A percentile compares a stretch with the other conserved stretches of the same genome.
Evolutionary conservation across 345 rosid species (phyloP).

Genomic region (Dimocarpus longan): DNA sequence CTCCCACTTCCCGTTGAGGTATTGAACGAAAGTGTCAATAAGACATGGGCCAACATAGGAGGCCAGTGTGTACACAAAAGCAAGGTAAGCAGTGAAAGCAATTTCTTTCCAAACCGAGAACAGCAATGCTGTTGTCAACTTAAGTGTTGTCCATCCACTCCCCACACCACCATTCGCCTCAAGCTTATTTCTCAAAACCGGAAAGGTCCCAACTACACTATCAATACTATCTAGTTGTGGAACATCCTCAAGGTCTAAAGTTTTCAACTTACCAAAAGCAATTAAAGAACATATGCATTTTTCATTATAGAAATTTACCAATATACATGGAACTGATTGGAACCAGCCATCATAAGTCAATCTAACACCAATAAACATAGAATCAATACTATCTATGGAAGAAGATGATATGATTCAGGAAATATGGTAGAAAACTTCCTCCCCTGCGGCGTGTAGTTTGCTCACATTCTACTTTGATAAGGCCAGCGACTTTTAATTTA

Average conservation of each 20-base stretch:
- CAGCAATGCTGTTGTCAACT: conserved; percentile 41
- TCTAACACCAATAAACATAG: no score
- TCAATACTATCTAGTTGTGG: conserved; percentile 43
- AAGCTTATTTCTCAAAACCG: conserved; percentile 34
- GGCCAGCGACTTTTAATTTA: no score
- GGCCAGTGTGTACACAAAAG: conserved; percentile 26
- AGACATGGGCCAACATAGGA: conserved; percentile 44
- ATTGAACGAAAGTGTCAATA: conserved; percentile 36
- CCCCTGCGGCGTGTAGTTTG: no score
- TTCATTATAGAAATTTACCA: no score
- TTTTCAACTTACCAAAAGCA: conserved; percentile 40
- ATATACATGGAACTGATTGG: no score
- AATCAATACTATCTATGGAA: no score
- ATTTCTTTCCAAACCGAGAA: conserved; percentile 40
- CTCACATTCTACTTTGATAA: no score
- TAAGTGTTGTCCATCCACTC: conserved; percentile 30
- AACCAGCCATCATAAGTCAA: no score
- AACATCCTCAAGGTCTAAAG: conserved; percentile 44
- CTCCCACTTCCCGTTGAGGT: conserved; percentile 30
- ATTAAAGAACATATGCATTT: conserved; percentile 23
- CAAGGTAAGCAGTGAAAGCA: conserved; percentile 30
- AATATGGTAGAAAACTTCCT: no score
- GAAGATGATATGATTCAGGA: no score
- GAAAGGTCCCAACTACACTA: conserved; percentile 35
- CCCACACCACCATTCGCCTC: conserved; percentile 34